Conservation (phyloP, 1,284 basidiomycete genomes). For the Heterobasidion annosum region DNA sequence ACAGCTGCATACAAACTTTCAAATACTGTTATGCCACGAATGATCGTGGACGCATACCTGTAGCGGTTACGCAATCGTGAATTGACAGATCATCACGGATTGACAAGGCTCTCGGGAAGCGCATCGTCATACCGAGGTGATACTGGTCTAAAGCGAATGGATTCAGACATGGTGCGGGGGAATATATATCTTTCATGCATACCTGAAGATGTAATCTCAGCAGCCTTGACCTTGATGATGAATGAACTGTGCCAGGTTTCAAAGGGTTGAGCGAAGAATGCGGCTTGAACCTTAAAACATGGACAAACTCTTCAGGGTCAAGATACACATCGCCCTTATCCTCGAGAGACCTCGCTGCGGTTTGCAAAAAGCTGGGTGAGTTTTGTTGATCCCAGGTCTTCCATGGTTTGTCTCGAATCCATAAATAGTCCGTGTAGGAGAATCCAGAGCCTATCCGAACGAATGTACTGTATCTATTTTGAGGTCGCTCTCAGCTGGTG, state of each 20-base stretch:
- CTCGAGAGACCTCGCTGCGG: conserved; percentile 43
- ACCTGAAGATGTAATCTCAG: conserved; percentile 77
- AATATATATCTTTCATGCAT: neutral
- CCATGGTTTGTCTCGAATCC: conserved; percentile 71
- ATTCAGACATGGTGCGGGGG: too few relatives aligned
- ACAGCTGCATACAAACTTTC: conserved; percentile 27
- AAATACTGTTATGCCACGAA: conserved; percentile 11
- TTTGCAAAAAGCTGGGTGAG: conserved; percentile 54
- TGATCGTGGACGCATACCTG: conserved; percentile 30
- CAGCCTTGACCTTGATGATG: conserved; percentile 84
- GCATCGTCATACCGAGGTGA: conserved; percentile 70
- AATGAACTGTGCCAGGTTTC: conserved; percentile 53
- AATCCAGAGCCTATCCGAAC: conserved; percentile 84
- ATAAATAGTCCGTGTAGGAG: conserved; percentile 76
- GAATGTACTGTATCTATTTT: conserved; percentile 64
- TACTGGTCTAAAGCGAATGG: conserved; percentile 50
- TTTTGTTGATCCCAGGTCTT: conserved; percentile 60
- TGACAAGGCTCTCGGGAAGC: conserved; percentile 78
- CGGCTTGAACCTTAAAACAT: neutral
- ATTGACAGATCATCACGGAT: conserved; percentile 70
- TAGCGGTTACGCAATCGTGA: conserved; percentile 61
- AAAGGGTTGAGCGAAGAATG: conserved; percentile 4
- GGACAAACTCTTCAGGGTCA: conserved; percentile 65
- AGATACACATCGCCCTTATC: conserved; percentile 80
- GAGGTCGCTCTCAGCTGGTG: conserved; percentile 4